Percentiles rank a stretch among this genome's conserved stretches.
phyloP scores from a whole-genome alignment of 2,329 filamentous ascomycete species.

The Akanthomyces muscarius region DNA sequence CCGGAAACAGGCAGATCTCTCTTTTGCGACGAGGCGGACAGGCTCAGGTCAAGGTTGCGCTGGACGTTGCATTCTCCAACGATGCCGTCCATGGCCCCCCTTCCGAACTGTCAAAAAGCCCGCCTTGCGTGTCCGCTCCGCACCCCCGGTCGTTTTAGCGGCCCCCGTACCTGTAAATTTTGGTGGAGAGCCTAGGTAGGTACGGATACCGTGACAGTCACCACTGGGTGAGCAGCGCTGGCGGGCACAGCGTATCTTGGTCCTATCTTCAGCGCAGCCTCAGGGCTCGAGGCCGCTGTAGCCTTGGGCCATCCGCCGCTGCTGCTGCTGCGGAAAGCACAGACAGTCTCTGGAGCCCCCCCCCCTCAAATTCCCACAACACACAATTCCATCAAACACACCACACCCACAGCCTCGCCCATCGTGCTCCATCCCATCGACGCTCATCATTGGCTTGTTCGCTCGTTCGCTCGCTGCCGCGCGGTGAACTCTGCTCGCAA shows the following conservation, averaged over 20 bases:
- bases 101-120: not conserved
- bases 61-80: constrained; percentile 12
- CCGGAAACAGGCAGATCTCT: not conserved
- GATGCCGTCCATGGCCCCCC: not conserved
- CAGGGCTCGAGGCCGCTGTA: not conserved
- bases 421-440: not conserved
- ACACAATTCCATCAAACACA: not conserved
- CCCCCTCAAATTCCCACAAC: not conserved
- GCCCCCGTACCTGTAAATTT: constrained; percentile 3
- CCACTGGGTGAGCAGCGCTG: not conserved
- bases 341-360: not conserved
- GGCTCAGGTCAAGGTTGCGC: not conserved
- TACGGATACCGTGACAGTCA: not conserved
- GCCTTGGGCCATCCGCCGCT: not conserved
- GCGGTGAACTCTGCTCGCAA: too few species aligned
- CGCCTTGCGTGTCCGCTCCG: constrained; percentile 1
- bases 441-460: not conserved
- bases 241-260: not conserved
- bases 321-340: too few species aligned
- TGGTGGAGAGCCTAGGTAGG: not conserved
- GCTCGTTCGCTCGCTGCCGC: not conserved
- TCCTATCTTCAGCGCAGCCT: not conserved
- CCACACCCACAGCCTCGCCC: not conserved
- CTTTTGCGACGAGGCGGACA: not conserved
- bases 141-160: constrained; percentile 14